phyloP scores from a whole-genome alignment of 2,329 filamentous ascomycete genomes.

The Cladosporium colombiae region DNA sequence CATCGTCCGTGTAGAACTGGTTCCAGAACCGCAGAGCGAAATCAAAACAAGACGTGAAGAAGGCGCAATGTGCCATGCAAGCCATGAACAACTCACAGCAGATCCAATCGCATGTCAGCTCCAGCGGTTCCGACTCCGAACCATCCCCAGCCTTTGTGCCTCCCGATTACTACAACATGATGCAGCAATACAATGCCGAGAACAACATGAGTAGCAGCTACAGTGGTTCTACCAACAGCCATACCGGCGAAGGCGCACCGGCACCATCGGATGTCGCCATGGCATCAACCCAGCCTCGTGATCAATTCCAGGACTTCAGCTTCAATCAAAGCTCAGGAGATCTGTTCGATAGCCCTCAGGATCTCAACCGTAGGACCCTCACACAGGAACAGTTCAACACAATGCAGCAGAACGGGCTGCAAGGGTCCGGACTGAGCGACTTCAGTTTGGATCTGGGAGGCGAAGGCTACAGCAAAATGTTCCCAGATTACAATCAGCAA shows the following conservation, averaged over 20 bases:
- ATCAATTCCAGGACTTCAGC: conserved; percentile 14
- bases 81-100: conserved; percentile 14
- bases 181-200: conserved; percentile 30
- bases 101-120: conserved; percentile 19
- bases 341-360: conserved; percentile 37
- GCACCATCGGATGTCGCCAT: background rate
- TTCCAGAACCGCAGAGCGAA: conserved; percentile 56
- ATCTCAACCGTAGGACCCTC: conserved; percentile 38
- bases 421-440: conserved; percentile 7
- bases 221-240: conserved; percentile 5
- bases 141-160: conserved; percentile 35
- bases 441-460: conserved; percentile 2
- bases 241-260: background rate
- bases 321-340: conserved; percentile 19
- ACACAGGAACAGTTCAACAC: conserved; percentile 42
- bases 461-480: conserved; percentile 22
- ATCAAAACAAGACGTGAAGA: conserved; percentile 55
- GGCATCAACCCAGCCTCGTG: conserved; percentile 2
- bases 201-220: conserved; percentile 5
- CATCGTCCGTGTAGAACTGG: conserved; percentile 48
- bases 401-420: conserved; percentile 32
- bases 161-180: conserved; percentile 35
- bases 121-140: conserved; percentile 34
- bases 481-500: conserved; percentile 28
- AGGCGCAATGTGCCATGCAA: conserved; percentile 37